Conservation (phyloP, 148 eudicot species). For the Rhododendron vialii region DNA sequence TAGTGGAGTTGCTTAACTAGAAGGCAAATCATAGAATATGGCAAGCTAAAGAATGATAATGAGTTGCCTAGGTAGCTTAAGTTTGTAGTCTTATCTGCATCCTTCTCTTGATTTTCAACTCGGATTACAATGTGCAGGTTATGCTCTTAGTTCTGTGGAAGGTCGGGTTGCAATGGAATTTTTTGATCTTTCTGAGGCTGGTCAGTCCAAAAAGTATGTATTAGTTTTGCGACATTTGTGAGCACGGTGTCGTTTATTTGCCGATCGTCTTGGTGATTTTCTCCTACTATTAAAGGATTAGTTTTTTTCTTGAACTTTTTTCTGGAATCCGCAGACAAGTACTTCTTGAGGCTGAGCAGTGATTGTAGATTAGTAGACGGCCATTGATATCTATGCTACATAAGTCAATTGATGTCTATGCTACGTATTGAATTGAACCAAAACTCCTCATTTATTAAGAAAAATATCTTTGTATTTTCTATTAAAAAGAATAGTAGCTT, state of each 20-base stretch:
- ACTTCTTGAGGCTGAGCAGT: background rate
- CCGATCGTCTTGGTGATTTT: background rate
- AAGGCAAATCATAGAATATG: background rate
- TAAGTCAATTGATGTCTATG: background rate
- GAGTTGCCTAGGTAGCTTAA: background rate
- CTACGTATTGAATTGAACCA: background rate
- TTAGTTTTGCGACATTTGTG: background rate
- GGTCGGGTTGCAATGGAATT: constrained; percentile 99
- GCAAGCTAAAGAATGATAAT: background rate
- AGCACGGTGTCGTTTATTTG: background rate
- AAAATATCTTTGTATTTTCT: background rate
- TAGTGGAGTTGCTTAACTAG: background rate
- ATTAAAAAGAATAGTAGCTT: background rate
- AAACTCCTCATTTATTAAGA: background rate
- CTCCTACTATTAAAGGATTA: background rate
- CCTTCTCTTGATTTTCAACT: constrained; percentile 1
- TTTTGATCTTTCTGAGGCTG: constrained; percentile 86
- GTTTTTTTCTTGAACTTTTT: background rate
- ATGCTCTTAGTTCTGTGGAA: constrained; percentile 96
- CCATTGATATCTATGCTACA: background rate
- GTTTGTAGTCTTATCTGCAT: background rate
- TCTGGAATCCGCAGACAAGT: background rate
- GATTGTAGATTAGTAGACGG: background rate
- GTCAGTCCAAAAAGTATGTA: constrained; percentile 87
- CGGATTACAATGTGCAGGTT: constrained; percentile 51